Conservation (phyloP, 192 early-diverging fungal species). For the Coemansia sp. region DNA sequence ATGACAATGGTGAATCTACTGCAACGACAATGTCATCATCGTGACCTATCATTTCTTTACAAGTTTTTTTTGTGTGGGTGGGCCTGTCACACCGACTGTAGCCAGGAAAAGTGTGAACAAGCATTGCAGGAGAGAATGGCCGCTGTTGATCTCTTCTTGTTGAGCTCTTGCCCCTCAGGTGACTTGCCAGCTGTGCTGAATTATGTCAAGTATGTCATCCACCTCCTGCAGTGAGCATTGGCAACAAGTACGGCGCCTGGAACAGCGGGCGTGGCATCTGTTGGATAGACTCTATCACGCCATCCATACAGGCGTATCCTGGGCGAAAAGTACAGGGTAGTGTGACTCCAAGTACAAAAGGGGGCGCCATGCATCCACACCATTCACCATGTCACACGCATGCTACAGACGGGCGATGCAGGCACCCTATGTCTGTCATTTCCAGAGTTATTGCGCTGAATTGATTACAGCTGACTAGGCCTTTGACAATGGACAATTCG, state of each 20-base stretch:
- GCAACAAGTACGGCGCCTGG: not conserved
- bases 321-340: not conserved
- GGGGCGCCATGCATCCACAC: not conserved
- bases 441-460: not conserved
- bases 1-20: conserved; percentile 5
- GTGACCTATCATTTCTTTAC: not conserved
- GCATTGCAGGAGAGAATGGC: not conserved
- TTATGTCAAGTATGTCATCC: not conserved
- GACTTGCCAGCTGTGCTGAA: not conserved
- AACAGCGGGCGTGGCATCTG: not conserved
- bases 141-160: not conserved
- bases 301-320: not conserved
- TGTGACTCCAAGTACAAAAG: not conserved
- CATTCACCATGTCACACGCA: not conserved
- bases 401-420: not conserved
- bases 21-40: conserved; percentile 2
- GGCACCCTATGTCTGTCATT: not conserved
- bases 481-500: not conserved
- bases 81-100: not conserved
- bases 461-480: conserved; percentile 1
- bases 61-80: not conserved
- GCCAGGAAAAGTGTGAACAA: not conserved
- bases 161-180: not conserved
- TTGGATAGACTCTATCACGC: not conserved
- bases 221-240: not conserved